Percentiles rank a stretch among this genome's conserved stretches.
Evolutionary conservation across 345 rosid genomes (phyloP).

Genomic region (Anacardium occidentale): DNA sequence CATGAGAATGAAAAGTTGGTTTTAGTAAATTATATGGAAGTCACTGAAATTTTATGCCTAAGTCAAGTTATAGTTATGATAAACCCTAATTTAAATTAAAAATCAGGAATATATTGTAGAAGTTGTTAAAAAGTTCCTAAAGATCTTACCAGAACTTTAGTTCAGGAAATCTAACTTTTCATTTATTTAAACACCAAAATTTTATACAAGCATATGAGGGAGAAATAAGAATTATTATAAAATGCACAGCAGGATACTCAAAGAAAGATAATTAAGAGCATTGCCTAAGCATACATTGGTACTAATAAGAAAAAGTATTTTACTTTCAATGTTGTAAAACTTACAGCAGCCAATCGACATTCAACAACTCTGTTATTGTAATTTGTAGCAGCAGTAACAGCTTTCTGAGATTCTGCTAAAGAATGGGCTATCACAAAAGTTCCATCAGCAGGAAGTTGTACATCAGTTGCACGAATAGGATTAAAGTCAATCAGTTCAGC

Average conservation of each 20-base stretch:
- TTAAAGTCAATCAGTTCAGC: constrained; percentile 99
- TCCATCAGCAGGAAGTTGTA: constrained; percentile 93
- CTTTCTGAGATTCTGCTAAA: constrained; percentile 93
- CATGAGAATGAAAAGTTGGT: constrained; percentile 1
- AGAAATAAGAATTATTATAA: neutral
- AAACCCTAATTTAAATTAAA: neutral
- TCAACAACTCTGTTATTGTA: constrained; percentile 98
- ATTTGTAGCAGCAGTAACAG: constrained; percentile 93
- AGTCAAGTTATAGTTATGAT: neutral
- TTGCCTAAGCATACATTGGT: neutral
- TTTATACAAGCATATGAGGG: neutral
- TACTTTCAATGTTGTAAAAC: constrained; percentile 17
- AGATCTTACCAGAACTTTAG: neutral
- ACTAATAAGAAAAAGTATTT: neutral
- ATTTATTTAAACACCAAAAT: neutral
- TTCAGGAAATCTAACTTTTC: neutral
- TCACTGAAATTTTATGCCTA: neutral
- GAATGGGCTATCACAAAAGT: constrained; percentile 92
- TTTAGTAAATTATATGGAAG: neutral
- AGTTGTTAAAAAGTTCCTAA: too few relatives aligned
- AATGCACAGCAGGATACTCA: neutral
- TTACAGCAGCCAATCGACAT: constrained; percentile 90
- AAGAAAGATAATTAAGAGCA: neutral
- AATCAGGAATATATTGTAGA: too few relatives aligned
- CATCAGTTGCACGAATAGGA: constrained; percentile 94